phyloP scores from a whole-genome alignment of 2,329 filamentous ascomycete species.

The Xylariaceae sp. region DNA sequence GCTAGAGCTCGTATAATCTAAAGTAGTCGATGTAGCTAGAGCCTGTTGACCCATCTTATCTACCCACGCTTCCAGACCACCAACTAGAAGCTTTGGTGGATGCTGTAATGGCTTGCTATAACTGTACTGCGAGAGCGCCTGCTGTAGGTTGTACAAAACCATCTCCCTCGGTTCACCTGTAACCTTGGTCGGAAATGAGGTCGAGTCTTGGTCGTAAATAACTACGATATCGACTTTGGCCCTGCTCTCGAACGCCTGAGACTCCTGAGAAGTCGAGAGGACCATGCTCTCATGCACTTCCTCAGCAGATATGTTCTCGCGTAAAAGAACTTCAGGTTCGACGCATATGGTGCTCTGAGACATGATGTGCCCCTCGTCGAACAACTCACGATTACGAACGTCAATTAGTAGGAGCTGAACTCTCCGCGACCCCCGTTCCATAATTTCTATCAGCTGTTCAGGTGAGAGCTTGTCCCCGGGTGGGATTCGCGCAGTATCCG shows the following conservation, averaged over 20 bases:
- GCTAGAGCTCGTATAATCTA: slow-evolving; percentile 4
- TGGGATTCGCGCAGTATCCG: background rate
- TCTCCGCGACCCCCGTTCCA: slow-evolving; percentile 48
- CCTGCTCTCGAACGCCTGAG: slow-evolving; percentile 65
- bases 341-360: slow-evolving; percentile 82
- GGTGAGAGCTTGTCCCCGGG: slow-evolving; percentile 56
- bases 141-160: slow-evolving; percentile 68
- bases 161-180: slow-evolving; percentile 36
- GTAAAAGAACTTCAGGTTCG: slow-evolving; percentile 70
- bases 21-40: slow-evolving; percentile 38
- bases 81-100: slow-evolving; percentile 71
- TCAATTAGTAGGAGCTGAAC: slow-evolving; percentile 79
- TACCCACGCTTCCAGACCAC: slow-evolving; percentile 82
- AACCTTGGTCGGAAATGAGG: slow-evolving; percentile 40
- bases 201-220: slow-evolving; percentile 75
- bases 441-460: slow-evolving; percentile 66
- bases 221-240: slow-evolving; percentile 82
- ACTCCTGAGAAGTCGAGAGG: slow-evolving; percentile 69
- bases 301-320: slow-evolving; percentile 60
- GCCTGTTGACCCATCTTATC: slow-evolving; percentile 73
- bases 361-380: slow-evolving; percentile 85
- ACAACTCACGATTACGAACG: slow-evolving; percentile 73
- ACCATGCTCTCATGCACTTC: slow-evolving; percentile 65
- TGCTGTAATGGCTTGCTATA: slow-evolving; percentile 69
- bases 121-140: slow-evolving; percentile 80